phyloP scores from a whole-genome alignment of 2,329 filamentous ascomycete genomes.

The Cadophora gregata region DNA sequence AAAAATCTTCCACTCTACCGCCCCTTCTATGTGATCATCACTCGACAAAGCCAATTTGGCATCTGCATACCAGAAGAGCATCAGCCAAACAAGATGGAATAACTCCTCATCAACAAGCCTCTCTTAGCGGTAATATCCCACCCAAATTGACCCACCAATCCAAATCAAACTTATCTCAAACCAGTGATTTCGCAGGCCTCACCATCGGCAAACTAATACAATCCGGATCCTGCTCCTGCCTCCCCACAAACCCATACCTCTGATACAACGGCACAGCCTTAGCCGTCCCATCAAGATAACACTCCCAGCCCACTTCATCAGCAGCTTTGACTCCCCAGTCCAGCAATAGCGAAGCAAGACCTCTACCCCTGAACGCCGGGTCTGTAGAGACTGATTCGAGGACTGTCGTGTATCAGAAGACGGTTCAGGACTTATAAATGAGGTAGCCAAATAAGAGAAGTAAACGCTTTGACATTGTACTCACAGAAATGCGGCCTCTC shows the following conservation, averaged over 20 bases:
- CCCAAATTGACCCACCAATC: neutral
- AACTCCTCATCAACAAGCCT: too few relatives aligned
- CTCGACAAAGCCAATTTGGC: too few relatives aligned
- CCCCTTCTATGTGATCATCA: too few relatives aligned
- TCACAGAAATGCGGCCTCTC: slow-evolving; percentile 15
- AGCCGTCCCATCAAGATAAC: slow-evolving; percentile 4
- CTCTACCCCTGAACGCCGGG: neutral
- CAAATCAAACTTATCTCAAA: neutral
- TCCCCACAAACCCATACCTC: neutral
- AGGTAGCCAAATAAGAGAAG: neutral
- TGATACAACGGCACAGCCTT: neutral
- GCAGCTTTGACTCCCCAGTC: neutral
- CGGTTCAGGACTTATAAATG: neutral
- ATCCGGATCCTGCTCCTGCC: neutral
- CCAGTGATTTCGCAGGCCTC: neutral
- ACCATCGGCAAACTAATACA: neutral
- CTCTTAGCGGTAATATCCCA: neutral
- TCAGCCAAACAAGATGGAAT: too few relatives aligned
- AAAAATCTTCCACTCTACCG: too few relatives aligned
- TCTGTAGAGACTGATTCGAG: slow-evolving; percentile 5
- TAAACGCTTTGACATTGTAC: neutral
- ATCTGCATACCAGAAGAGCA: too few relatives aligned
- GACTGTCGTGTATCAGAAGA: neutral
- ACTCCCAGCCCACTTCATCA: slow-evolving; percentile 12
- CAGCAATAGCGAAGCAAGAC: neutral